phyloP scores from a whole-genome alignment of 768 basidiomycete species.

The Clavulina sp. region DNA sequence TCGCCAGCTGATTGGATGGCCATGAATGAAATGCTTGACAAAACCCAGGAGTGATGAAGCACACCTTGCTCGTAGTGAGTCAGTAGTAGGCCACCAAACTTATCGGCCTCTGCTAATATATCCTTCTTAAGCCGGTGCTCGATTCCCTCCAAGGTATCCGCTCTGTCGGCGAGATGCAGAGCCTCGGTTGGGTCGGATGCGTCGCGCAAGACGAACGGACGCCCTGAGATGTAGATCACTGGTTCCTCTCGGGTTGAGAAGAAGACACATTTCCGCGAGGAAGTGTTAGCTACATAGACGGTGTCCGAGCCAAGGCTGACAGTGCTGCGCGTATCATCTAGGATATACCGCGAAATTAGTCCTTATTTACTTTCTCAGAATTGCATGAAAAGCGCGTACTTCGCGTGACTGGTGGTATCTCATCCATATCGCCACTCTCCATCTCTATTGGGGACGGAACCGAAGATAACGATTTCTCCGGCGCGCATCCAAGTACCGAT shows the following conservation, averaged over 20 bases:
- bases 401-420: too few species aligned
- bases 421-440: too few species aligned
- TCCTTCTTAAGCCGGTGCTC: slow-evolving; percentile 79
- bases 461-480: too few species aligned
- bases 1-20: slow-evolving; percentile 30
- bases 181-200: slow-evolving; percentile 66
- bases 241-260: slow-evolving; percentile 92
- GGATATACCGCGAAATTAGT: too few species aligned
- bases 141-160: slow-evolving; percentile 87
- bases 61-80: slow-evolving; percentile 76
- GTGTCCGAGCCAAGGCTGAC: background rate
- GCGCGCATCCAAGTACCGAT: slow-evolving; percentile 56
- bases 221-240: slow-evolving; percentile 71
- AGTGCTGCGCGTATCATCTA: too few species aligned
- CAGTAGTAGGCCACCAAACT: slow-evolving; percentile 79
- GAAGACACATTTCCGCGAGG: slow-evolving; percentile 58
- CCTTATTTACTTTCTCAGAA: too few species aligned
- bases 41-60: background rate
- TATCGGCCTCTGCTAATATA: slow-evolving; percentile 67
- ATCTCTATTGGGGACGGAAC: too few species aligned
- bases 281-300: slow-evolving; percentile 21
- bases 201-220: slow-evolving; percentile 86
- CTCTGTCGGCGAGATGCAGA: slow-evolving; percentile 72
- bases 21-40: background rate
- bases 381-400: too few species aligned